These are phyloP conservation scores for Aphanomyces euteiches DNA, from an alignment of 352 stramenopile genomes.

Conservation along the genomic window DNA sequence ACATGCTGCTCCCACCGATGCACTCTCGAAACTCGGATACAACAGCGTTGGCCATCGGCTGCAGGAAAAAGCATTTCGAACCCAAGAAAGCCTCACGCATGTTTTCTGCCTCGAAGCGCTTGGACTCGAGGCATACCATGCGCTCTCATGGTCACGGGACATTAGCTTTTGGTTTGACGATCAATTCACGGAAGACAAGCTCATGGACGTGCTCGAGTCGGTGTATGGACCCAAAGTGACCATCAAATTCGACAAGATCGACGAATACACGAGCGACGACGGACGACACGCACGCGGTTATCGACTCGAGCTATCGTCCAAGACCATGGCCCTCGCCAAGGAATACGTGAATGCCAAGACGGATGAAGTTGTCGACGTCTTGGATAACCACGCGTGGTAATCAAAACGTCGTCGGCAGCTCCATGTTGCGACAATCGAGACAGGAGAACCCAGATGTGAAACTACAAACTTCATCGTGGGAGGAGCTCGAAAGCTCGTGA, in stretches of 20 bases:
- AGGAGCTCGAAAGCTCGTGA: too few species aligned
- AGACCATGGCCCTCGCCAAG: conserved; percentile 23
- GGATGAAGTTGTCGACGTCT: conserved; percentile 17
- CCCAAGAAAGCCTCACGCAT: conserved; percentile 55
- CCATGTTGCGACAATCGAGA: too few species aligned
- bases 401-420: too few species aligned
- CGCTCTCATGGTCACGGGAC: conserved; percentile 59
- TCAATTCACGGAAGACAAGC: conserved; percentile 52
- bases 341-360: conserved; percentile 30
- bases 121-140: conserved; percentile 43
- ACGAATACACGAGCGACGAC: conserved; percentile 54
- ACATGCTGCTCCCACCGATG: conserved; percentile 59
- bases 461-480: too few species aligned
- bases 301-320: conserved; percentile 36
- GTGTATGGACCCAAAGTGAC: conserved; percentile 48
- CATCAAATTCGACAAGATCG: conserved; percentile 42
- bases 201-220: conserved; percentile 40
- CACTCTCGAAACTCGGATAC: conserved; percentile 61
- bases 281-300: conserved; percentile 61
- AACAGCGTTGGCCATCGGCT: conserved; percentile 78
- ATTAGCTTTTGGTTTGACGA: conserved; percentile 75
- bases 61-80: conserved; percentile 70
- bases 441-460: too few species aligned
- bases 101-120: conserved; percentile 57
- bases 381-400: conserved; percentile 22